A percentile compares a stretch with the other conserved stretches of the same genome.
Evolutionary conservation across 768 basidiomycete species (phyloP).

Genomic region (Mycena alexandri): DNA sequence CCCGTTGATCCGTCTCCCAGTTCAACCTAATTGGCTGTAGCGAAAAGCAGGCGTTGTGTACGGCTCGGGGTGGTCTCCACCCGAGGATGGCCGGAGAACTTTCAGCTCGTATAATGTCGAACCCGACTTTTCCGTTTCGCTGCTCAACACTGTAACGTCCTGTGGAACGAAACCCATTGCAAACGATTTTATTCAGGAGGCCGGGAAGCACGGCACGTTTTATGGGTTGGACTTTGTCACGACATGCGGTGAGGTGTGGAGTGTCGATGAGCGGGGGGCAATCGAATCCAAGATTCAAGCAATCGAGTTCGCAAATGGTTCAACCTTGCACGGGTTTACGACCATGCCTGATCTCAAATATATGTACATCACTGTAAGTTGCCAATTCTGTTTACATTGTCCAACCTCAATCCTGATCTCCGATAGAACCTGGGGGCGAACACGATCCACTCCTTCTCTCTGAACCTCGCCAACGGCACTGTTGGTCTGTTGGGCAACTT

Average conservation of each 20-base stretch:
- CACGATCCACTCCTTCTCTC: constrained; percentile 34
- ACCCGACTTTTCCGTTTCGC: constrained; percentile 36
- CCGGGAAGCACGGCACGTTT: constrained; percentile 32
- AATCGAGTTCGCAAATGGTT: constrained; percentile 29
- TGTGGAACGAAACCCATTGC: constrained; percentile 43
- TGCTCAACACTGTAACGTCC: constrained; percentile 38
- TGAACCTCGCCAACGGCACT: constrained; percentile 31
- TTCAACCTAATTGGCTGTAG: constrained; percentile 11
- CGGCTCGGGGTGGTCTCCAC: constrained; percentile 40
- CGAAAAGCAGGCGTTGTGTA: constrained; percentile 36
- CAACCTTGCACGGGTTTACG: constrained; percentile 41
- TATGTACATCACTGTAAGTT: constrained; percentile 38
- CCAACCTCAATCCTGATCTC: neutral
- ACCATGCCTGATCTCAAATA: constrained; percentile 38
- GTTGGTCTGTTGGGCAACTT: constrained; percentile 14
- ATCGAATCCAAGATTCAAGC: constrained; percentile 31
- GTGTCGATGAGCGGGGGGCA: constrained; percentile 33
- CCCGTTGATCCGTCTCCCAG: constrained; percentile 12
- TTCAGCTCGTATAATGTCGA: constrained; percentile 38
- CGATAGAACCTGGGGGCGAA: constrained; percentile 39
- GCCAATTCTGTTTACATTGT: neutral
- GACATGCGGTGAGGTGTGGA: constrained; percentile 40
- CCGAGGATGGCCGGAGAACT: constrained; percentile 31
- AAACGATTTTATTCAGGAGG: constrained; percentile 38
- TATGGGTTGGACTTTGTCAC: constrained; percentile 40